These are phyloP conservation scores for Ganoderma resinaceum DNA, from an alignment of 1,284 basidiomycete species.

Conservation along the genomic window DNA sequence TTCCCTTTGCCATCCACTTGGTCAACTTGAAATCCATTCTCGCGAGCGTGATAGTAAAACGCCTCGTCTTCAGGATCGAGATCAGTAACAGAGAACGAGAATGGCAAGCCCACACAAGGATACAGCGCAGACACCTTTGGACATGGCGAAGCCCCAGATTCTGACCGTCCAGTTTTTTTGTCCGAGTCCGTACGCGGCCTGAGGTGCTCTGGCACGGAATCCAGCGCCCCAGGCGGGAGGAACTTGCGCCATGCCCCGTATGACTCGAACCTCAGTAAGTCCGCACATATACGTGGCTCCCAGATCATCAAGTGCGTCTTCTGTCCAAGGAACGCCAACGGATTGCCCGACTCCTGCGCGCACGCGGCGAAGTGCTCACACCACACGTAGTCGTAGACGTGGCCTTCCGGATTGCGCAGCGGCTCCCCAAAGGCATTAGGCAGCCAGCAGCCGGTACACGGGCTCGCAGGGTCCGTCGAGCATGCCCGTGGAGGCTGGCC, in stretches of 20 bases:
- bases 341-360: background rate
- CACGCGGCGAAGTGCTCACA: conserved; percentile 22
- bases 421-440: background rate
- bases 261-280: background rate
- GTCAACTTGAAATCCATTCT: background rate
- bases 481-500: background rate
- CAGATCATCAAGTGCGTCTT: conserved; percentile 1
- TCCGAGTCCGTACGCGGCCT: background rate
- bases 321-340: background rate
- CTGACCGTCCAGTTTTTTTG: too few relatives aligned
- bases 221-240: background rate
- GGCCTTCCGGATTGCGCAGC: background rate
- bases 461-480: background rate
- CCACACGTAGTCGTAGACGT: conserved; percentile 24
- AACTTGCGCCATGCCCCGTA: background rate
- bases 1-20: background rate
- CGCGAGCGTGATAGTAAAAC: background rate
- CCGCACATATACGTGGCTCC: background rate
- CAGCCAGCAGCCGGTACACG: conserved; percentile 11
- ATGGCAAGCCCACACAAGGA: background rate
- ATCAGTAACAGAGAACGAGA: background rate
- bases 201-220: background rate
- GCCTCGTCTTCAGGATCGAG: conserved; percentile 5
- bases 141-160: background rate
- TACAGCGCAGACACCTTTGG: background rate